These are phyloP conservation scores for Penicillium pulvis DNA, from an alignment of 495 filamentous ascomycete species.

Conservation along the genomic window DNA sequence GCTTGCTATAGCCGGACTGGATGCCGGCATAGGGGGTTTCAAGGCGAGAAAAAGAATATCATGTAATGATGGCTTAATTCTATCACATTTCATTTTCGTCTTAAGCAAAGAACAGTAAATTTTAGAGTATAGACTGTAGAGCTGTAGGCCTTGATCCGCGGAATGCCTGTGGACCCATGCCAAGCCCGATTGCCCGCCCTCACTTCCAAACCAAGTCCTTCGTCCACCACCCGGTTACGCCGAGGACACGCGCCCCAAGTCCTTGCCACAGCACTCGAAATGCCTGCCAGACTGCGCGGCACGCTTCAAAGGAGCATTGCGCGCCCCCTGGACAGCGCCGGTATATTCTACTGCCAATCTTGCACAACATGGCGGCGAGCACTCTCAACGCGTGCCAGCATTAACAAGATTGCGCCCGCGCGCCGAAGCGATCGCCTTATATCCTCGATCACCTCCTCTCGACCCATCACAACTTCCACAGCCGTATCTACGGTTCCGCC, in stretches of 20 bases:
- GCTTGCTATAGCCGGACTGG: constrained; percentile 10
- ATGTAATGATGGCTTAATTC: constrained; percentile 26
- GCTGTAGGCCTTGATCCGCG: neutral
- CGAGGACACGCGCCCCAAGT: constrained; percentile 13
- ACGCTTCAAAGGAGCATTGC: constrained; percentile 41
- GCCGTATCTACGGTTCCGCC: constrained; percentile 30
- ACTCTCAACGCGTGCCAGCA: constrained; percentile 33
- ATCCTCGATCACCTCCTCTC: constrained; percentile 5
- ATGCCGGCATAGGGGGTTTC: constrained; percentile 8
- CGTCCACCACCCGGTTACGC: constrained; percentile 10
- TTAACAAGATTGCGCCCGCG: constrained; percentile 13
- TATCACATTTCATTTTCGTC: constrained; percentile 13
- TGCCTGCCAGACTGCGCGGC: constrained; percentile 46
- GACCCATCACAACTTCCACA: constrained; percentile 29
- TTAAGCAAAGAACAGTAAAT: neutral
- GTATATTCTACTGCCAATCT: constrained; percentile 42
- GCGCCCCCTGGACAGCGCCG: constrained; percentile 24
- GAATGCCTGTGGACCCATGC: constrained; percentile 14
- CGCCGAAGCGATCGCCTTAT: constrained; percentile 12
- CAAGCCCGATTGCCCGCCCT: constrained; percentile 28
- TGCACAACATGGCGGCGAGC: constrained; percentile 40
- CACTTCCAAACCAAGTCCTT: constrained; percentile 21
- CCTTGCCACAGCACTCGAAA: constrained; percentile 23
- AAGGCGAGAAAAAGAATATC: constrained; percentile 22
- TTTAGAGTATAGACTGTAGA: neutral